These are phyloP conservation scores for Fraxinus greggii DNA, from an alignment of 305 asterid genomes.

Conservation along the genomic window DNA sequence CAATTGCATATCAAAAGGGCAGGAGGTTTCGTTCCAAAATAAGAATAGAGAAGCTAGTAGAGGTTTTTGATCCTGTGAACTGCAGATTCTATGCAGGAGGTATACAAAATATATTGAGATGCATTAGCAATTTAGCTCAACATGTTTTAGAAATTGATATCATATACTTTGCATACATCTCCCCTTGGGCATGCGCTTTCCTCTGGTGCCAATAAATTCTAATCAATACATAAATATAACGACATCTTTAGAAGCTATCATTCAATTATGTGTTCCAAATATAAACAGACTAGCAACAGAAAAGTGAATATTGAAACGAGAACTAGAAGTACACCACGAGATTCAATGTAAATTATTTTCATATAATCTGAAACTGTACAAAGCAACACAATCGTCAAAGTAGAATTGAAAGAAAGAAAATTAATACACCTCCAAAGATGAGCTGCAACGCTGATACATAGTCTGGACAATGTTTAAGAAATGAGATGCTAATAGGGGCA, in stretches of 20 bases:
- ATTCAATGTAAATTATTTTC: not conserved
- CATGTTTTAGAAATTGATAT: not conserved
- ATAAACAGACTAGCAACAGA: conserved; percentile 4
- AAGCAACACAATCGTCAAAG: not conserved
- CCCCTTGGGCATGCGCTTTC: not conserved
- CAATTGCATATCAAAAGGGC: not conserved
- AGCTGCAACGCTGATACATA: conserved; percentile 77
- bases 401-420: conserved; percentile 9
- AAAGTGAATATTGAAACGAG: not conserved
- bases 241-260: not conserved
- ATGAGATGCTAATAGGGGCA: conserved; percentile 55
- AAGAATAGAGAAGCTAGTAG: not conserved
- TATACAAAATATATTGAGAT: no score
- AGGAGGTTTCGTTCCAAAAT: not conserved
- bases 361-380: not conserved
- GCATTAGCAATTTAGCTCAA: not conserved
- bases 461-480: conserved; percentile 64
- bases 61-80: not conserved
- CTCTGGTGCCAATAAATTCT: not conserved
- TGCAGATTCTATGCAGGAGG: not conserved
- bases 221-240: not conserved
- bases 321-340: not conserved
- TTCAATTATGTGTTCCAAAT: not conserved
- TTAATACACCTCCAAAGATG: conserved; percentile 69
- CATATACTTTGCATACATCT: not conserved